Evolutionary conservation across 108 stramenopile species (phyloP), one percentile per base, ranked within the genome.

Genomic region (Skeletonema menzelii): DNA sequence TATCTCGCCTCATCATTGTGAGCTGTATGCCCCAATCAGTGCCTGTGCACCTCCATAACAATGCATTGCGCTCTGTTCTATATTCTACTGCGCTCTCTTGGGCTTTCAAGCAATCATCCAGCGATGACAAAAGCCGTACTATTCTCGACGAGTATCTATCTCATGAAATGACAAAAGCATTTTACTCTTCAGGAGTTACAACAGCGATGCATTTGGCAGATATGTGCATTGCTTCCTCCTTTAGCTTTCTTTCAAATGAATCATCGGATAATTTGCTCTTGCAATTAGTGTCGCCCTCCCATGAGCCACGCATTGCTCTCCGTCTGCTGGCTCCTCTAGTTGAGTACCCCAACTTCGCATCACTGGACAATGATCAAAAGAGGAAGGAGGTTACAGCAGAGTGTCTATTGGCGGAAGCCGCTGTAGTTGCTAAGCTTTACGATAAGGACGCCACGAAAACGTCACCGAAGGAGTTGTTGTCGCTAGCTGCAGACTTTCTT

Each of bases 321-420:
- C 76, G 91, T 8, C 68, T 95, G 13, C 37, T 95, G 30, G 77
- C 87, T n/a, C 86, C 91, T 22, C 77, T 82, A 31, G 77, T 90
- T 11, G 82, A 77, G 24, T 85, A 70, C 58, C 61, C 84, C 4
- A 67, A 76, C 1, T 55, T 76, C n/a, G 62, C 67, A 24, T 26
- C 34, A 13, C 35, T 46, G 63, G n/a, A 65, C 24, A 17, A 34
- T 40, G 64, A 79, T 46, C 59, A 76, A 37, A 72, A 69, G 5
- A 75, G 82, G 58, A 86, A 71, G 22, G 75, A 85, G 44, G 44
- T 80, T 19, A 57, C 83, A 2, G 90, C 91, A 27, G 82, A 87
- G 47, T 91, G 90, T 67, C 73, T 95, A 0, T 73, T 95, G 15
- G 71, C 76, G 17, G 89, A 90, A 76, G 78, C 83, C 28, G 69